Conservation (phyloP, 148 eudicot genomes). For the Chenopodium suecicum region DNA sequence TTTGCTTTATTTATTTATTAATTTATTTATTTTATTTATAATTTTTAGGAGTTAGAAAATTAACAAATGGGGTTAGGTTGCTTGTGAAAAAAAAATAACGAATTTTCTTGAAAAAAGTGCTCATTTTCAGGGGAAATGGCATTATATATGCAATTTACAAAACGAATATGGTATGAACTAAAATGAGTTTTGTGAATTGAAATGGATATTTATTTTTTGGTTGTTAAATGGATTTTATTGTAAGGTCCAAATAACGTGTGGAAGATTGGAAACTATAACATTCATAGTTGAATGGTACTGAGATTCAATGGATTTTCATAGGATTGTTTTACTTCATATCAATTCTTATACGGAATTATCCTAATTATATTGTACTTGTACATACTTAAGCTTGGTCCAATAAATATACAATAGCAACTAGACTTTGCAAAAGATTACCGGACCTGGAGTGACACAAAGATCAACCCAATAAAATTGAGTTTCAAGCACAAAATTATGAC, state of each 20-base stretch:
- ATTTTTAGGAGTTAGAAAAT: too few relatives aligned
- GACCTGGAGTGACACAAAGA: too few relatives aligned
- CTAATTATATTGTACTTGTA: background rate
- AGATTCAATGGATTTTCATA: background rate
- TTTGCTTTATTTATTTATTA: conserved; percentile 13
- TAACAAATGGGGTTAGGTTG: conserved; percentile 17
- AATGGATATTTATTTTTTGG: background rate
- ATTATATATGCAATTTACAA: conserved; percentile 18
- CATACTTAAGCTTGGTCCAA: too few relatives aligned
- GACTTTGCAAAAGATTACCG: too few relatives aligned
- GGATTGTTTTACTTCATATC: background rate
- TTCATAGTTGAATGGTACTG: background rate
- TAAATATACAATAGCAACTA: too few relatives aligned
- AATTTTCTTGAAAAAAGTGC: conserved; percentile 12
- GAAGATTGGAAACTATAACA: background rate
- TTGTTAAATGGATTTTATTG: background rate
- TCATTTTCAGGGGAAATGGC: conserved; percentile 34
- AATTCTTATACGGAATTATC: too few relatives aligned
- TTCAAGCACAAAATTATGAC: too few relatives aligned
- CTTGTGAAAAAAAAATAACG: conserved; percentile 12
- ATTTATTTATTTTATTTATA: too few relatives aligned
- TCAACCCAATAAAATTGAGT: too few relatives aligned
- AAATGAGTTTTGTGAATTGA: conserved; percentile 8
- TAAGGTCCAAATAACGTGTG: conserved; percentile 1
- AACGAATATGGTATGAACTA: background rate